Conservation (phyloP, 495 filamentous ascomycete genomes). For the Penicillium paradoxum region DNA sequence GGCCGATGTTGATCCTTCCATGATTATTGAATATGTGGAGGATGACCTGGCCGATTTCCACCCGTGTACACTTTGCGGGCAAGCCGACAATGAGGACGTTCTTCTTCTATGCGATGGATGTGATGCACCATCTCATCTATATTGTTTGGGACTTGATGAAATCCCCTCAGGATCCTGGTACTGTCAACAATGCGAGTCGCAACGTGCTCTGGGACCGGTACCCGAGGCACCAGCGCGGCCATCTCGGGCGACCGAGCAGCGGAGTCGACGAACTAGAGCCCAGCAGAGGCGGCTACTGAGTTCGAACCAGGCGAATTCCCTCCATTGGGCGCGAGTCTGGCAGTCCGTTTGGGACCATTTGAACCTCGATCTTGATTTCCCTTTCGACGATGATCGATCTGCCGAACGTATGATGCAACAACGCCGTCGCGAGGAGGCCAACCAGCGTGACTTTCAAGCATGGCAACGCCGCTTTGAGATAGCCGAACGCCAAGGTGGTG, state of each 20-base stretch:
- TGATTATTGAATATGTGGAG: constrained; percentile 68
- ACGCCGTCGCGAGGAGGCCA: constrained; percentile 53
- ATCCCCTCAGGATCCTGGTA: constrained; percentile 78
- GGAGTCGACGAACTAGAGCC: constrained; percentile 47
- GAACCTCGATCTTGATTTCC: constrained; percentile 82
- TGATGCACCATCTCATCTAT: constrained; percentile 76
- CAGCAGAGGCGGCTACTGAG: constrained; percentile 42
- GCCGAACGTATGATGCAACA: constrained; percentile 46
- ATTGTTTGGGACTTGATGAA: constrained; percentile 73
- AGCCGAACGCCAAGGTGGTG: constrained; percentile 73
- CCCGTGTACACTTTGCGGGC: constrained; percentile 77
- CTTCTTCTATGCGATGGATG: constrained; percentile 86
- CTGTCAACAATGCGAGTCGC: constrained; percentile 68
- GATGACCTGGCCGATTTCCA: constrained; percentile 56
- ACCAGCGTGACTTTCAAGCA: constrained; percentile 61
- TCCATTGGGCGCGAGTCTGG: constrained; percentile 64
- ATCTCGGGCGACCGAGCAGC: constrained; percentile 31
- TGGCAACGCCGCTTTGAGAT: constrained; percentile 80
- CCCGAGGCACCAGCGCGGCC: constrained; percentile 28
- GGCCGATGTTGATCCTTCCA: constrained; percentile 77
- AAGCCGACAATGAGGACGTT: constrained; percentile 68
- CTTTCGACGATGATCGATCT: constrained; percentile 69
- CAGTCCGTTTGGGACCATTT: constrained; percentile 60
- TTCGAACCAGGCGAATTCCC: constrained; percentile 41
- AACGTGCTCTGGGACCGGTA: constrained; percentile 39